Percentiles rank a stretch among this genome's conserved stretches.
Evolutionary conservation across 139 green algal species (phyloP).

Genomic region (Axilococcus clingmanii): DNA sequence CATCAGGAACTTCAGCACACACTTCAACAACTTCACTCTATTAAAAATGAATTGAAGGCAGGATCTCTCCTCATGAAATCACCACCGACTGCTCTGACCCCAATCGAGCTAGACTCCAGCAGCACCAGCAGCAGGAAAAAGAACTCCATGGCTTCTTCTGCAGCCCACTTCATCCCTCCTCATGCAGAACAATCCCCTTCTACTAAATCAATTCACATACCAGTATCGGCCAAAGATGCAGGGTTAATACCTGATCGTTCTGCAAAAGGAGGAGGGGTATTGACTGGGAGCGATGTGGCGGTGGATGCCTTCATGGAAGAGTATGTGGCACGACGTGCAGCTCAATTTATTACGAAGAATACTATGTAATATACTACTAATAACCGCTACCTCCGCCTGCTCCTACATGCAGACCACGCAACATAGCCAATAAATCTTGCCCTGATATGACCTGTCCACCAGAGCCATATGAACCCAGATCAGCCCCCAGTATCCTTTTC

Average conservation of each 20-base stretch:
- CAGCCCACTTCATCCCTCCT: neutral
- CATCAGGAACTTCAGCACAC: constrained; percentile 23
- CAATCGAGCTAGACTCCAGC: neutral
- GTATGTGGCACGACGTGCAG: constrained; percentile 8
- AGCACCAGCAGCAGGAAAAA: neutral
- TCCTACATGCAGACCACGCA: constrained; percentile 20
- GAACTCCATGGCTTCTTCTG: neutral
- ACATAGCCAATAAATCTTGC: constrained; percentile 25
- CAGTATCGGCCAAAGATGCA: constrained; percentile 13
- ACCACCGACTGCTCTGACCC: neutral
- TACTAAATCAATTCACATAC: neutral
- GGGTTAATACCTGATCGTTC: constrained; percentile 13
- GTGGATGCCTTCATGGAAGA: constrained; percentile 23
- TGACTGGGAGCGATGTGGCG: constrained; percentile 14
- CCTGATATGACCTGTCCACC: constrained; percentile 21
- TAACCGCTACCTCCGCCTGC: neutral
- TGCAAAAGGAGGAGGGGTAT: neutral
- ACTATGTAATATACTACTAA: neutral
- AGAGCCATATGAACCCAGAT: neutral
- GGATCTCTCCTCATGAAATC: constrained; percentile 15
- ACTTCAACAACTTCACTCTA: constrained; percentile 26
- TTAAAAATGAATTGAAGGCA: constrained; percentile 18
- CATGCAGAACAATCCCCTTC: neutral
- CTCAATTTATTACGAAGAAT: neutral
- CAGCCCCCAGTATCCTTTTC: neutral